Base-by-base conservation (phyloP, 2,329 filamentous ascomycete species). In the Xylaria sp. region DNA sequence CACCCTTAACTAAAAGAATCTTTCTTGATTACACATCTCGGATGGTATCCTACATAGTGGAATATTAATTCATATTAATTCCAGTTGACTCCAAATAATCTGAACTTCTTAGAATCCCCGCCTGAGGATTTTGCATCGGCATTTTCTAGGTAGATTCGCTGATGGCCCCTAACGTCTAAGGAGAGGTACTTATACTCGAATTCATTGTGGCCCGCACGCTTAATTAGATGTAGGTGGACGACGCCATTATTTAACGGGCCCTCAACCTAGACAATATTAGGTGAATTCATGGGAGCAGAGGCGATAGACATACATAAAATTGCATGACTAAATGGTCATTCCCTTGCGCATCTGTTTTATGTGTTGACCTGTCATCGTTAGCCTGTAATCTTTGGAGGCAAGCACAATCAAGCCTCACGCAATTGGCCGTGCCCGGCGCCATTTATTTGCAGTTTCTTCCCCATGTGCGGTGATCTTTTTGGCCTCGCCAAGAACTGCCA, bases 311-410 rank as follows among this genome's bases (percentile, higher is more conserved):
- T 81, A 92, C 91, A 78, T 96, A 90, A 79, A 98, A 98, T 74
- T 93, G 90, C 87, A 98, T 93, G 71, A 89, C 83, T 71, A 98
- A 79, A 79, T 98, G 94, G 71, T 97, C 91, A 23, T 90, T 90
- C 4, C 94, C 94, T 69, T 89, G 85, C 12, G 86, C 82, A 77
- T 98, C 94, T 6, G 87, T 93, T 69, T 88, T 88, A 25, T 88
- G 82, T 0, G 86, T 89, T 0, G 91, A 91, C 3, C 90, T 92
- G 55, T n/a, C 9, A 42, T 23, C 35, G 58, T 73, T 51, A 72
- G 68, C 16, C 37, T 3, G 10, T 29, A 37, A 57, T 65, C 23
- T 65, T 58, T 13, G 27, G 40, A 35, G 40, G 8, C 12, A 47
- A 10, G 13, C 2, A 35, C 18, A 10, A 53, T 48, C 4, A 51